These are phyloP conservation scores for Cadophora malorum DNA, from an alignment of 2,329 filamentous ascomycete genomes.

Conservation along the genomic window DNA sequence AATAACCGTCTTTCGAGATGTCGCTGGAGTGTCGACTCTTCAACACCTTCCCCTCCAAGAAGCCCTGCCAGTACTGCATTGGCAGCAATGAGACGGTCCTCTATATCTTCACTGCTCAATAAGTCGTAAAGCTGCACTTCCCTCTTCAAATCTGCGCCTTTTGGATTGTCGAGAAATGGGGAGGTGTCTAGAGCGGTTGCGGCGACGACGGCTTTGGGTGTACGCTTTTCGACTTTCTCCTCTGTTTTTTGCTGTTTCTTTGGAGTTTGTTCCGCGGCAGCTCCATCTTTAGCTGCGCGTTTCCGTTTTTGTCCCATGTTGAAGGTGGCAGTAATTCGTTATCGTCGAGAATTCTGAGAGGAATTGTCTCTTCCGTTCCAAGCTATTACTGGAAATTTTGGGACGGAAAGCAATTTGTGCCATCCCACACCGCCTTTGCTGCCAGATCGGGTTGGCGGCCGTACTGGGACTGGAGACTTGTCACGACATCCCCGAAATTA, in stretches of 20 bases:
- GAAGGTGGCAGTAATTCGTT: background rate
- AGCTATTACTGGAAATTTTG: background rate
- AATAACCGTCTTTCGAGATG: constrained; percentile 75
- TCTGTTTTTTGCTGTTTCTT: constrained; percentile 41
- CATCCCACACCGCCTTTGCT: background rate
- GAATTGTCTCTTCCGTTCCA: background rate
- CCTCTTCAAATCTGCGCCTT: constrained; percentile 60
- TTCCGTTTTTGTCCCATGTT: constrained; percentile 54
- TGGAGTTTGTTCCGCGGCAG: constrained; percentile 31
- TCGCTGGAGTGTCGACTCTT: constrained; percentile 60
- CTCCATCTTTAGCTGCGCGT: constrained; percentile 43
- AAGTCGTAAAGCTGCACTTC: constrained; percentile 66
- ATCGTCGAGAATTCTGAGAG: background rate
- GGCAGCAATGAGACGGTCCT: constrained; percentile 63
- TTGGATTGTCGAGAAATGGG: constrained; percentile 59
- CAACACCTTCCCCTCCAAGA: constrained; percentile 55
- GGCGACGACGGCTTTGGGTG: constrained; percentile 28
- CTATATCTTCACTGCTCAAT: constrained; percentile 63
- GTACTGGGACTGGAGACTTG: background rate
- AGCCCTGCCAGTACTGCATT: constrained; percentile 64
- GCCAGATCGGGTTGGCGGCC: background rate
- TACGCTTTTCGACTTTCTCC: constrained; percentile 20
- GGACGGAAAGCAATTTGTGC: constrained; percentile 1
- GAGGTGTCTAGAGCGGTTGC: constrained; percentile 36
- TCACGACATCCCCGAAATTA: background rate